Conservation (phyloP, 1,139 yeast species). For the Lodderomyces orthopsilosis region DNA sequence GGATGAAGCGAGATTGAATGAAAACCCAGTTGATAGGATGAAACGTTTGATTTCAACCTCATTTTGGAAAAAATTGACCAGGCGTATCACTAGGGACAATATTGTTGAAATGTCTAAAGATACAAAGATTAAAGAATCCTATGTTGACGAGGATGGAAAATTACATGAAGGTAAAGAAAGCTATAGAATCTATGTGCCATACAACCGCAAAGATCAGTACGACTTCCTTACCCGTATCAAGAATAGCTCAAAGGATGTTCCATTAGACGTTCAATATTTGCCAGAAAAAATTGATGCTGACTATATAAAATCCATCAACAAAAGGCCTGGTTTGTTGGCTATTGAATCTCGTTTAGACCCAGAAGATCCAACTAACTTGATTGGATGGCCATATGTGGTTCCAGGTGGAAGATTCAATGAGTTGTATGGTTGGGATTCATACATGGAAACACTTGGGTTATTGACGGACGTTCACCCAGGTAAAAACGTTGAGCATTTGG, state of each 20-base stretch:
- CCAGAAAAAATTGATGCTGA: slow-evolving; percentile 60
- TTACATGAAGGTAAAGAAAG: slow-evolving; percentile 32
- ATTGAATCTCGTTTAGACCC: slow-evolving; percentile 62
- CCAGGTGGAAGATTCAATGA: slow-evolving; percentile 98
- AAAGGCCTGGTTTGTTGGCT: slow-evolving; percentile 83
- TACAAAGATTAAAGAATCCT: slow-evolving; percentile 67
- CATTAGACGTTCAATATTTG: slow-evolving; percentile 73
- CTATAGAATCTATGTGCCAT: slow-evolving; percentile 80
- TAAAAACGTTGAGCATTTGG: slow-evolving; percentile 39
- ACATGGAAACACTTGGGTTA: slow-evolving; percentile 86
- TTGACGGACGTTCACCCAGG: slow-evolving; percentile 56
- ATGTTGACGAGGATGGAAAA: slow-evolving; percentile 35
- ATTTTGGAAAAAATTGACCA: slow-evolving; percentile 80
- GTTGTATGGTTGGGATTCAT: slow-evolving; percentile 97
- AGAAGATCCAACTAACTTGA: slow-evolving; percentile 48
- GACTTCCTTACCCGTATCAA: slow-evolving; percentile 63
- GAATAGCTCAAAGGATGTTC: slow-evolving; percentile 50
- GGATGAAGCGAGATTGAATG: slow-evolving; percentile 81
- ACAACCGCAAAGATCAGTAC: slow-evolving; percentile 65
- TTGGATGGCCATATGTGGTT: slow-evolving; percentile 84
- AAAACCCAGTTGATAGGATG: slow-evolving; percentile 82
- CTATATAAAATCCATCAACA: slow-evolving; percentile 74
- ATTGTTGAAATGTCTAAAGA: slow-evolving; percentile 75
- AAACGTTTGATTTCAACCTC: slow-evolving; percentile 70
- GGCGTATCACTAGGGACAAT: slow-evolving; percentile 62